Evolutionary conservation across 352 stramenopile species (phyloP), one percentile per base, ranked within the genome.

Genomic region (Thalassiosira hispida): DNA sequence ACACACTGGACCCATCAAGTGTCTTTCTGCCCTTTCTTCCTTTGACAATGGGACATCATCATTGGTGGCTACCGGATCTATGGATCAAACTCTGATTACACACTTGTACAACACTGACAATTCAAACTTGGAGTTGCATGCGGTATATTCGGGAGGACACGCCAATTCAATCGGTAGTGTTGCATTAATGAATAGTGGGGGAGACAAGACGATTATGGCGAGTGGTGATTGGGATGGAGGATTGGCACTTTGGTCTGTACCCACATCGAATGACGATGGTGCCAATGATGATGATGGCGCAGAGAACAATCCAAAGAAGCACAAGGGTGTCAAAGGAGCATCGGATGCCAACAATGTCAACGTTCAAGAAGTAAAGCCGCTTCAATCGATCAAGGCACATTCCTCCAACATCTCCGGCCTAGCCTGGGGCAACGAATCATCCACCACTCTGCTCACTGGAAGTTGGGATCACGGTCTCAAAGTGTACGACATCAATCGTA

Each of bases 401-500:
- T 77, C 81, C 0, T 88, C 86, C 55, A 78, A 89, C 55, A 77
- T 93, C 7, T 92, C 84, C 53, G 88, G 88, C 23, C 42, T 93
- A 23, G 78, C 79, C 1, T 92, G 79, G 73, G 71, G 75, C 52
- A 80, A 87, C 27, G 61, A 12, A 73, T 67, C 60, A 66, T 33
- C 60, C 7, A 35, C 27, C 47, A 65, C 46, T 12, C n/a, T 92
- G 0, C 78, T 92, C 35, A 92, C 83, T 20, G 74, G 80, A 55
- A 91, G 85, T 55, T 92, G 86, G 85, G 89, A 94, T 68, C 84
- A 93, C 57, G 83, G 78, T 25, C 79, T 92, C 12, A 92, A 91
- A 72, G 70, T 91, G 4, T 92, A 84, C 74, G 84, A 93, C 59
- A 46, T 87, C 0, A 71, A 88, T 71, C 67, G 77, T 40, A 82